Evolutionary conservation across 2,329 filamentous ascomycete genomes (phyloP), one percentile per base, ranked within the genome.

Genomic region (Fusarium nurragi): DNA sequence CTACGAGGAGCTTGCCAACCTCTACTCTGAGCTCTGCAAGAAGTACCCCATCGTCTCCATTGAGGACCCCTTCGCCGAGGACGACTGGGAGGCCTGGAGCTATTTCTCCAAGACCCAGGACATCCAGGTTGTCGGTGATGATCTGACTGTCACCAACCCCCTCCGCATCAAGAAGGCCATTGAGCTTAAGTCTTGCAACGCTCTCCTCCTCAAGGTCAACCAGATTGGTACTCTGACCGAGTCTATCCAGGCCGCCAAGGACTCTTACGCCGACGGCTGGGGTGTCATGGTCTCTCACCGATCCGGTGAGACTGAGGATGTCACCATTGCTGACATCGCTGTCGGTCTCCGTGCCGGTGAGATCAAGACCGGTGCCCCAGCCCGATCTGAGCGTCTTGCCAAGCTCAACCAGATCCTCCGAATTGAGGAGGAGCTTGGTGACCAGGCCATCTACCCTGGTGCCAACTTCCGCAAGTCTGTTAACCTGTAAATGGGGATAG

Each of bases 341-440:
- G 95, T 99, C 73, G 95, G 95, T 85, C 92, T 99, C 77, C 92
- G 95, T 75, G 85, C 94, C 75, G 95, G 95, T 72, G 93, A 99
- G 88, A 98, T 99, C 89, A 97, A 97, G 92, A 97, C 94, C 70
- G 94, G 94, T 88, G 94, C 94, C 67, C 95, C 95, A 73, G 91
- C 91, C 78, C 91, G 95, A 77, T 97, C 94, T 74, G 95, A 99
- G 88, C 94, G 95, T 86, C 88, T 98, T 73, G 95, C 95, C 81
- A 99, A 99, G 89, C 92, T 99, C 79, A 99, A 99, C 91, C 95
- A 99, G 87, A 97, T 99, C 77, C 91, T 99, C 77, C 93, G 95
- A 78, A 99, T 99, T 75, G 95, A 99, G 88, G 95, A 99, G 86
- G 95, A 99, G 87, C 90, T 99, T 69, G 94, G 94, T 74, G 87